phyloP scores from a whole-genome alignment of 495 filamentous ascomycete genomes.

The Penicillium chermesinum region DNA sequence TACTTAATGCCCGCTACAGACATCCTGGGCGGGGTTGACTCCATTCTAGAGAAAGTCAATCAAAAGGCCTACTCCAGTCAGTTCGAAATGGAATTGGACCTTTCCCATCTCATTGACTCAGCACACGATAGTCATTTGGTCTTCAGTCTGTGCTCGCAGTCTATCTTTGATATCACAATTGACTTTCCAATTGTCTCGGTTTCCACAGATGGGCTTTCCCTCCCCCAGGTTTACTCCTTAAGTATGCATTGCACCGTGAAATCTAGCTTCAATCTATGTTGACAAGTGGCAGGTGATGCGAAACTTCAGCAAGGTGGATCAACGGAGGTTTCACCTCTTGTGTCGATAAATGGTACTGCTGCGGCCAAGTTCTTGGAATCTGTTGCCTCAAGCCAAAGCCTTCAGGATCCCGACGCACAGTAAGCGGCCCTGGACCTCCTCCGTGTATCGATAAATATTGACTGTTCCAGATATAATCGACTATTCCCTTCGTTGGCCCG shows the following conservation, averaged over 20 bases:
- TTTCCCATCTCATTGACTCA: constrained; percentile 32
- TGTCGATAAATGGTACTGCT: constrained; percentile 30
- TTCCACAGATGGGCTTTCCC: constrained; percentile 30
- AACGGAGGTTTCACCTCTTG: constrained; percentile 22
- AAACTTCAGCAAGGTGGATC: constrained; percentile 9
- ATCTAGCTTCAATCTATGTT: not conserved
- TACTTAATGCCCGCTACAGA: constrained; percentile 54
- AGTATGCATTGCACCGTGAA: constrained; percentile 3
- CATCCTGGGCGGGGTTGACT: constrained; percentile 39
- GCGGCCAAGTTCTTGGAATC: constrained; percentile 22
- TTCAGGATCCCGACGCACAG: constrained; percentile 38
- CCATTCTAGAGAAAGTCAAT: constrained; percentile 38
- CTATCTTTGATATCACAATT: constrained; percentile 20
- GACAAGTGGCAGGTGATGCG: constrained; percentile 15
- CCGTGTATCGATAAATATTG: not conserved
- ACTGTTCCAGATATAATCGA: constrained; percentile 22
- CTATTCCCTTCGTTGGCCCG: constrained; percentile 21
- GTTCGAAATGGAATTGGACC: constrained; percentile 47
- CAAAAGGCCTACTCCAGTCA: constrained; percentile 36
- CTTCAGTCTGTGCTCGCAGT: constrained; percentile 24
- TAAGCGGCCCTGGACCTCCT: constrained; percentile 12
- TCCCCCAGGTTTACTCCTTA: constrained; percentile 32
- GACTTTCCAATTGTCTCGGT: constrained; percentile 30
- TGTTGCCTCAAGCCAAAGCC: constrained; percentile 12
- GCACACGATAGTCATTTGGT: constrained; percentile 49